phyloP scores from a whole-genome alignment of 768 basidiomycete species.

The Phylloporus arenicola region DNA sequence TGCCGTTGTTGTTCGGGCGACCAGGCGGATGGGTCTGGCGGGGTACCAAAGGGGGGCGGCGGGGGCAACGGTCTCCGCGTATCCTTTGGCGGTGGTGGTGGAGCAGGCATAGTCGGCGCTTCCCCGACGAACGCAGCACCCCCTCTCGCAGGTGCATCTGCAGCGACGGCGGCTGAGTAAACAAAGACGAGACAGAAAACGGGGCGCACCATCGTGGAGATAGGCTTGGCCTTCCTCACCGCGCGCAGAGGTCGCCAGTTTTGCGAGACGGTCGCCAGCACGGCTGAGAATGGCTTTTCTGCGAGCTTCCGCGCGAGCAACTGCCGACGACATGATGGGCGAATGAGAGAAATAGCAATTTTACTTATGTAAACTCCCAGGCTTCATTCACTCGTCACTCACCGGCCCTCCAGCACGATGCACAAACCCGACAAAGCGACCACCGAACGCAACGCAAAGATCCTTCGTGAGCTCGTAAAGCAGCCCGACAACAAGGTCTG shows the following conservation, averaged over 20 bases:
- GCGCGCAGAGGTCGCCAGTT: constrained; percentile 69
- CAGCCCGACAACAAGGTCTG: constrained; percentile 89
- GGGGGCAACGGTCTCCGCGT: constrained; percentile 24
- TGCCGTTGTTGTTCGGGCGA: constrained; percentile 64
- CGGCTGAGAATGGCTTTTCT: constrained; percentile 70
- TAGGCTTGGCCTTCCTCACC: constrained; percentile 61
- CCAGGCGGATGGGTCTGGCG: constrained; percentile 56
- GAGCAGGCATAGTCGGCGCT: constrained; percentile 28
- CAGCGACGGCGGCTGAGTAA: neutral
- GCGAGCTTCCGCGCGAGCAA: constrained; percentile 73
- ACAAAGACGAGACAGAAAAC: neutral
- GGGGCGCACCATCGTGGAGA: constrained; percentile 39
- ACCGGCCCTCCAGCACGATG: constrained; percentile 28
- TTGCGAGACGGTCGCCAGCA: constrained; percentile 70
- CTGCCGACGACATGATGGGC: constrained; percentile 37
- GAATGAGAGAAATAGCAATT: no score
- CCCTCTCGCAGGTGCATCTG: constrained; percentile 12
- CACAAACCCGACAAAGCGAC: constrained; percentile 76
- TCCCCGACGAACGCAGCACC: constrained; percentile 35
- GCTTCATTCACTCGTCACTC: neutral
- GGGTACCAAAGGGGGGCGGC: constrained; percentile 20
- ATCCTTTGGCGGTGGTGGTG: constrained; percentile 17
- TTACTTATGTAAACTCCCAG: neutral
- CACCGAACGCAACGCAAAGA: constrained; percentile 71
- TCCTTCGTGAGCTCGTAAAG: constrained; percentile 83